Evolutionary conservation across 1,284 basidiomycete genomes (phyloP), one percentile per base, ranked within the genome.

Genomic region (Earliella scabrosa): DNA sequence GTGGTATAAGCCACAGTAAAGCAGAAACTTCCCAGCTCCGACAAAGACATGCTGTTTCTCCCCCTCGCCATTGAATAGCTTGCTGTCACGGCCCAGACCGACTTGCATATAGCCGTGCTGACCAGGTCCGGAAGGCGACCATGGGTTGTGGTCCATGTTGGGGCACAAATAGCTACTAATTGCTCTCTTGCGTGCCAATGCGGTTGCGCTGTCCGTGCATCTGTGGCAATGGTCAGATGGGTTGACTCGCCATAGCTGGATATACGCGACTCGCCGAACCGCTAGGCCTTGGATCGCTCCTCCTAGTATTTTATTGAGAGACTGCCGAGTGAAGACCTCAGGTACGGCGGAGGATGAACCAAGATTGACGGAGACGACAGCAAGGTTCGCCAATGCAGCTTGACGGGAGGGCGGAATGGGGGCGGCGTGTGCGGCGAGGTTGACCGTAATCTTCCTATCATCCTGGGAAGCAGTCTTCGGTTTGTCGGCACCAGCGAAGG

Each of bases 61-160:
- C 21, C 59, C 63, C 2, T 57, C 36, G 13, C 52, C 51, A 31
- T 59, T 62, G 59, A 65, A 66, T 34, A 54, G 44, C 20, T 49
- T 53, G 4, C 50, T 47, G 16, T 66, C 65, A 2, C 54, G 27
- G 21, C 65, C 65, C 16, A 65, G 34, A 18, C 63, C 65, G 16
- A 66, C 65, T 31, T 62, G 58, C 60, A 66, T 65, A 32, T 60
- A 66, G 0, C 65, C 65, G 26, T 65, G 65, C 41, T 59, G 56
- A 2, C 65, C 65, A 2, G 65, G 65, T 6, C 56, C 56, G 1
- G 59, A 47, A 13, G 65, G 65, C 9, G 53, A 58, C 65, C 65
- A 66, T 4, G 61, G 55, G 32, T 65, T 66, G 39, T 66, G 65
- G 16, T 65, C 62, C 60, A 66, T 60, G 46, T 63, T 65, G 2